Percentiles rank a stretch among this genome's conserved stretches.
Conservation (phyloP, 192 early-diverging fungal species). For the Phlyctochytrium planicorne region DNA sequence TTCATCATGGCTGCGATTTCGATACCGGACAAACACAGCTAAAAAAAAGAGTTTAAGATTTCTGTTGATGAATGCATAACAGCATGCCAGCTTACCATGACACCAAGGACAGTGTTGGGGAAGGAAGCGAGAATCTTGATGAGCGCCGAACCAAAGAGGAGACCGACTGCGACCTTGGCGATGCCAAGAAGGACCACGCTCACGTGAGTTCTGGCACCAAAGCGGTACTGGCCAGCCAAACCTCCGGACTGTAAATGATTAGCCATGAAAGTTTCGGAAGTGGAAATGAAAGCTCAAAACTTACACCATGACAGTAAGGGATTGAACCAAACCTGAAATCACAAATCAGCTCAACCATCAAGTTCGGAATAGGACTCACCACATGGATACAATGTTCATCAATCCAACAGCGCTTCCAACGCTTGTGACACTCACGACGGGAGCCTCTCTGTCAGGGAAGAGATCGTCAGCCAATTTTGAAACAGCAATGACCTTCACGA, state of each 20-base stretch:
- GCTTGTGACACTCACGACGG: too few species aligned
- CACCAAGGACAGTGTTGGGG: constrained; percentile 76
- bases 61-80: background rate
- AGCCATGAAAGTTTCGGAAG: background rate
- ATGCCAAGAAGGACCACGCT: constrained; percentile 76
- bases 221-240: constrained; percentile 92
- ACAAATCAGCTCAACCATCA: too few species aligned
- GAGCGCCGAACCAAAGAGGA: constrained; percentile 83
- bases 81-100: constrained; percentile 52
- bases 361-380: too few species aligned
- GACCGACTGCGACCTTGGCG: constrained; percentile 73
- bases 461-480: too few species aligned
- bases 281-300: constrained; percentile 3
- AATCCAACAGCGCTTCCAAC: too few species aligned
- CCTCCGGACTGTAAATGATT: constrained; percentile 63
- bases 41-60: too few species aligned
- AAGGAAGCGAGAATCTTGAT: constrained; percentile 67
- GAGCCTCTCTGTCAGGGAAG: too few species aligned
- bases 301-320: constrained; percentile 59
- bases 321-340: too few species aligned
- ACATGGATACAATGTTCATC: too few species aligned
- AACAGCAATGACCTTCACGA: too few species aligned
- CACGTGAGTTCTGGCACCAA: constrained; percentile 82
- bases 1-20: constrained; percentile 62
- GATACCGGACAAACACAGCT: constrained; percentile 73